Evolutionary conservation across 768 basidiomycete genomes (phyloP), one percentile per base, ranked within the genome.

Genomic region (Rhizopogon roseolus): DNA sequence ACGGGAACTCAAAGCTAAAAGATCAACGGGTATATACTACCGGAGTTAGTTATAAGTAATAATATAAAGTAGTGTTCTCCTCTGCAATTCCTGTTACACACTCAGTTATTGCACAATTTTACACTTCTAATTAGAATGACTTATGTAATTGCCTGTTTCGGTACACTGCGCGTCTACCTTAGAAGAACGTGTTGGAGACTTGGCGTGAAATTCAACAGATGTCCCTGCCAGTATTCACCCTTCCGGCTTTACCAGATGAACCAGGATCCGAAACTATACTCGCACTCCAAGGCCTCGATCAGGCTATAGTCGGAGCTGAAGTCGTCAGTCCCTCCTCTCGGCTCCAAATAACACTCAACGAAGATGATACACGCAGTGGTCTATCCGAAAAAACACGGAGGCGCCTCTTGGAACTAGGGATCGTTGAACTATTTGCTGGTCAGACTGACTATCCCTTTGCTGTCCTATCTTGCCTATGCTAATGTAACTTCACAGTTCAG

Each of bases 381-480:
- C 71, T 94, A 17, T 79, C 81, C 53, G 76, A 74, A 61, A 82
- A 74, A 64, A 89, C 79, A 46, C 73, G 79, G 59, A 82, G 69
- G 60, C 75, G 89, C 41, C 64, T 98, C 50, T 68, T 75, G 29
- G 88, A 91, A 27, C 75, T 93, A 19, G 93, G 93, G 2, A 84
- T 98, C n/a, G 77, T 74, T 5, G 86, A 93, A 54, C 75, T 96
- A 54, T 97, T 98, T 68, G 92, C 93, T 51, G 93, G 93, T 92
- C 60, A 57, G 82, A 68, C 44, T 22, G 28, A 32, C 50, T 48
- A 19, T 44, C 48, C 40, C 29, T 9, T 36, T 48, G 19, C 25
- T 28, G 22, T 41, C 7, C 10, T 32, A 22, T 32, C 29, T 32
- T 2, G 6, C 39, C 36, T 28, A 25, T 48, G 5, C 61, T 70